These are phyloP conservation scores for Trebouxiophyceae sp. DNA, from an alignment of 163 green algal species.

Conservation along the genomic window DNA sequence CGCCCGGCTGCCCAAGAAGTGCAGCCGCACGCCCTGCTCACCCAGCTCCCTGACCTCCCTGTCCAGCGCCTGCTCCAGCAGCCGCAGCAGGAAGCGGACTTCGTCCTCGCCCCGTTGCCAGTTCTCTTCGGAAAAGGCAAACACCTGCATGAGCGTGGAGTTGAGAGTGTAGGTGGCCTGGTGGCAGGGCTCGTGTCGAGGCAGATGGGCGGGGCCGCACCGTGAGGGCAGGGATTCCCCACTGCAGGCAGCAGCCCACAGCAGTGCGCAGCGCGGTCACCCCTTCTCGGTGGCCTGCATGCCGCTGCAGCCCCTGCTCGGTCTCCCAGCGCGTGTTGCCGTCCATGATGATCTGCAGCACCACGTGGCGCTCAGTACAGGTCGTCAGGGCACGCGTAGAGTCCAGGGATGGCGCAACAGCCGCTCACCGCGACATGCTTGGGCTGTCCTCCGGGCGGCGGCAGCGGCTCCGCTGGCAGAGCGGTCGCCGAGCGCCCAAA, in stretches of 20 bases:
- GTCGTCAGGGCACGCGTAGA: no score
- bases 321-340: constrained; percentile 66
- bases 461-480: no score
- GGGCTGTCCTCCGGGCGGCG: no score
- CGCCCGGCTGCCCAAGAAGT: constrained; percentile 42
- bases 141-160: constrained; percentile 41
- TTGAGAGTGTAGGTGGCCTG: no score
- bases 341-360: constrained; percentile 80
- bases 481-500: no score
- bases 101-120: constrained; percentile 48
- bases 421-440: no score
- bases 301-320: constrained; percentile 13
- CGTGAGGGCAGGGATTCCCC: constrained; percentile 53
- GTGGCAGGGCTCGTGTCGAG: background rate
- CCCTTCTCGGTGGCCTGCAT: constrained; percentile 43
- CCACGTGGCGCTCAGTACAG: no score
- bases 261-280: constrained; percentile 29
- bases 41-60: constrained; percentile 29
- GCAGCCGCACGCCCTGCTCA: constrained; percentile 32
- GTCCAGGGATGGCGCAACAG: no score
- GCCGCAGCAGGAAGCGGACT: constrained; percentile 51
- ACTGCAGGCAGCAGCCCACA: constrained; percentile 32
- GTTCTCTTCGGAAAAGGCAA: constrained; percentile 73
- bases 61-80: constrained; percentile 40
- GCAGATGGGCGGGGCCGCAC: constrained; percentile 9